Evolutionary conservation across 306 rosid genomes (phyloP).

Genomic region (Medicago arabica): DNA sequence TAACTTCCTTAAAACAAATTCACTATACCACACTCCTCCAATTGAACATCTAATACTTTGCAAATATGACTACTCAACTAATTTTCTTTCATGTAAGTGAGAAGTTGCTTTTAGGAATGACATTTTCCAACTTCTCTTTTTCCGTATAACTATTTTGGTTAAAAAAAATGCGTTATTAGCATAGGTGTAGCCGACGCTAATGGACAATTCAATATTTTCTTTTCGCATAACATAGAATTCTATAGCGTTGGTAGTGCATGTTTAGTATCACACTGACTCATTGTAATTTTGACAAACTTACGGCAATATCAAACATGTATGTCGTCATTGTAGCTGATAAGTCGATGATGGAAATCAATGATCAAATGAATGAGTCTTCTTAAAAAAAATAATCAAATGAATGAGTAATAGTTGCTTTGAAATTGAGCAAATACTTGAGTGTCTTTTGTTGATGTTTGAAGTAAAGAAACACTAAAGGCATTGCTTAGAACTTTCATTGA

Average conservation of each 20-base stretch:
- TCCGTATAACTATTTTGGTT: too few species aligned
- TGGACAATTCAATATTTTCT: too few species aligned
- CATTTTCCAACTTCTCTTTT: neutral
- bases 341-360: too few species aligned
- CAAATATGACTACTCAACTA: neutral
- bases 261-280: too few species aligned
- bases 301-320: too few species aligned
- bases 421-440: neutral
- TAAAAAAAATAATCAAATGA: neutral
- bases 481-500: too few species aligned
- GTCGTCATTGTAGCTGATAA: neutral
- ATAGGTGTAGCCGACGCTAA: neutral
- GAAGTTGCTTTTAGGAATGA: neutral
- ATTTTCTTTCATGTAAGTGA: neutral
- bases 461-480: too few species aligned
- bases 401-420: too few species aligned
- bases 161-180: neutral
- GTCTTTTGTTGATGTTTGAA: too few species aligned
- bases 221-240: neutral
- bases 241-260: neutral
- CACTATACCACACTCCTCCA: neutral
- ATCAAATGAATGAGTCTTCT: too few species aligned
- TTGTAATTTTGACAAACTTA: too few species aligned
- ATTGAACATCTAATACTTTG: neutral
- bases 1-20: too few species aligned